Conservation (phyloP, 225 moss, liverwort and hornwort species). For the Neckera pumila region DNA sequence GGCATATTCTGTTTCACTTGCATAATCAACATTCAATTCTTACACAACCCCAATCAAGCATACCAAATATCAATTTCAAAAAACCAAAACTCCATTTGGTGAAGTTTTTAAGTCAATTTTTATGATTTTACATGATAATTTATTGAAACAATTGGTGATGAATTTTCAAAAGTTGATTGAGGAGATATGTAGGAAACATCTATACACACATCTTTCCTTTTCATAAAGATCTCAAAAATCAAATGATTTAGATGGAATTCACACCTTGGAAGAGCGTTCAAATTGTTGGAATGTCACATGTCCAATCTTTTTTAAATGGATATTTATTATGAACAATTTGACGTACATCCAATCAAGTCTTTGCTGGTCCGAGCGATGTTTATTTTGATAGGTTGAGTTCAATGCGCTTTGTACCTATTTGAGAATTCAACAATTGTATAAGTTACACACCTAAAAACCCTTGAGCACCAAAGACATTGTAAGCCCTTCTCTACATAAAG, state of each 20-base stretch:
- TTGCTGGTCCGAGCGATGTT: fast-evolving
- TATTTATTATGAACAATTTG: fast-evolving
- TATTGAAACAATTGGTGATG: not conserved
- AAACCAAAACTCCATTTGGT: fast-evolving
- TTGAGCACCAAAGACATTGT: fast-evolving
- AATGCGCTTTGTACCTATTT: not conserved
- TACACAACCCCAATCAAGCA: not conserved
- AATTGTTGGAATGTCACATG: not conserved
- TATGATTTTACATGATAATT: not conserved
- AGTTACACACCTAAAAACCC: too few species aligned
- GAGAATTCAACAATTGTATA: not conserved
- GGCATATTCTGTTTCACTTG: too few species aligned
- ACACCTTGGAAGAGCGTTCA: not conserved
- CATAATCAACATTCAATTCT: fast-evolving
- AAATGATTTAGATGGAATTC: not conserved
- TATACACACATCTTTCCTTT: not conserved
- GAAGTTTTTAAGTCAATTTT: not conserved
- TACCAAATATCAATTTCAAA: not conserved
- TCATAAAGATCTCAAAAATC: not conserved
- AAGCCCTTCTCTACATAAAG: too few species aligned
- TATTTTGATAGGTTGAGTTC: not conserved
- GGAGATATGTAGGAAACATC: not conserved
- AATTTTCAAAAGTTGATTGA: not conserved
- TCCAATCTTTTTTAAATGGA: not conserved
- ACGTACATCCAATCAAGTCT: not conserved